Conservation (phyloP, 768 basidiomycete species). For the Vararia minispora region DNA sequence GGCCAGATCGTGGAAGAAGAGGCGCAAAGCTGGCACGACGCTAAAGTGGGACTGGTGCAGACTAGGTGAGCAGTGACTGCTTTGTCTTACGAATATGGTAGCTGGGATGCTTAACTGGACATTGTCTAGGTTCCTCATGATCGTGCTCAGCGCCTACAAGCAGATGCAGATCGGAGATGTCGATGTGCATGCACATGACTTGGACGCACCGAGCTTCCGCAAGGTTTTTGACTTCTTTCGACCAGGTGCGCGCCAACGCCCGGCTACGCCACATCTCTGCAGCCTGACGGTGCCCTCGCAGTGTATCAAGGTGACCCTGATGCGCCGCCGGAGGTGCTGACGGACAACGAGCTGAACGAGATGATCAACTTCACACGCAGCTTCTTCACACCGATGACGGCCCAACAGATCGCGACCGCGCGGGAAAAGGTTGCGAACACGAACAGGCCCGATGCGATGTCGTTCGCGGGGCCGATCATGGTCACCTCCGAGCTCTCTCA, state of each 20-base stretch:
- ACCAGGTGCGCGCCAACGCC: no score
- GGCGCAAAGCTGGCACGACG: background rate
- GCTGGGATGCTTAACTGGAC: no score
- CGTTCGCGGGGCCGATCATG: background rate
- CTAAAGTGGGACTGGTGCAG: slow-evolving; percentile 2
- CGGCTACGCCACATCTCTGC: no score
- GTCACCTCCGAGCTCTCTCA: background rate
- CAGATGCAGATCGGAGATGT: background rate
- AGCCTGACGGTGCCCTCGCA: no score
- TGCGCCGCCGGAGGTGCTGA: background rate
- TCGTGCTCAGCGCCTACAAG: slow-evolving; percentile 5
- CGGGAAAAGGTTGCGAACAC: background rate
- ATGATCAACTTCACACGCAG: background rate
- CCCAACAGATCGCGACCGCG: background rate
- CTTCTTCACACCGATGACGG: background rate
- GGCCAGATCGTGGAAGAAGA: slow-evolving; percentile 1
- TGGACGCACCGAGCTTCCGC: no score
- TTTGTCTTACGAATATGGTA: no score
- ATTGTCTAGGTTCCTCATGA: background rate
- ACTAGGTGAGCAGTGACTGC: no score
- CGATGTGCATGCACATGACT: no score
- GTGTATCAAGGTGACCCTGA: background rate
- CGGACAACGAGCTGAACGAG: background rate
- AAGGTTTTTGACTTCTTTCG: no score
- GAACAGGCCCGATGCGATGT: no score